Conservation (phyloP, 2,329 filamentous ascomycete genomes). For the Harringtonia aguacate region DNA sequence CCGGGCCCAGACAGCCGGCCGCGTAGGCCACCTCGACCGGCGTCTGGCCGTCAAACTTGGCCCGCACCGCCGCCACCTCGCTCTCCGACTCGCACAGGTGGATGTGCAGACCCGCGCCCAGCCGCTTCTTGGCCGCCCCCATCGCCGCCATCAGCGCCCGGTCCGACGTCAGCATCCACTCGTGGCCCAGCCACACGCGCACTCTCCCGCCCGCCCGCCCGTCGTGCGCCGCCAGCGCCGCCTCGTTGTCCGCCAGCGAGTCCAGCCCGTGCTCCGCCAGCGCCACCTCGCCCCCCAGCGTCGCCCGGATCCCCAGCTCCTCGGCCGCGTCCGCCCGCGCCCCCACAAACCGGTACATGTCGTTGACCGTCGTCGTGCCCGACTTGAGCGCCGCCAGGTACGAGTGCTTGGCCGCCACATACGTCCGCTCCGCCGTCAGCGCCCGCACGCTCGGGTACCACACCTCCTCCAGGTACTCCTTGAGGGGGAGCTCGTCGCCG, state of each 20-base stretch:
- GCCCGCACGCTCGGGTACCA: slow-evolving; percentile 3
- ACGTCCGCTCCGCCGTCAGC: neutral
- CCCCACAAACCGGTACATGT: slow-evolving; percentile 4
- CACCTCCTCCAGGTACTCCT: slow-evolving; percentile 2
- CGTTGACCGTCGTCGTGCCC: slow-evolving; percentile 4
- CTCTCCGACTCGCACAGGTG: slow-evolving; percentile 5
- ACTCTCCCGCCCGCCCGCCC: neutral
- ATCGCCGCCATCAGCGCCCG: neutral
- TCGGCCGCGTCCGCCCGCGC: neutral
- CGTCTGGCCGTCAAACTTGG: neutral
- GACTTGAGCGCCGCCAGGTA: slow-evolving; percentile 4
- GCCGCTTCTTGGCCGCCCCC: neutral
- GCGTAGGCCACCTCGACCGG: slow-evolving; percentile 2
- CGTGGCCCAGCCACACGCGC: slow-evolving; percentile 3
- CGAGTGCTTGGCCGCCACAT: slow-evolving; percentile 1
- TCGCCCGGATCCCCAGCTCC: slow-evolving; percentile 4
- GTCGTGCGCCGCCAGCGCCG: neutral
- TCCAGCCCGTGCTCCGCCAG: slow-evolving; percentile 1
- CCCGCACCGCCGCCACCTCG: neutral
- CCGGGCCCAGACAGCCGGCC: slow-evolving; percentile 1
- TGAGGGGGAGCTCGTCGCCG: slow-evolving; percentile 2
- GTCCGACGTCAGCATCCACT: slow-evolving; percentile 6
- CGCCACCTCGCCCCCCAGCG: slow-evolving; percentile 3
- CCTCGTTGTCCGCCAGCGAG: slow-evolving; percentile 1
- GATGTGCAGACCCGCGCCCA: slow-evolving; percentile 2